Evolutionary conservation across 2,329 filamentous ascomycete species (phyloP), one percentile per base, ranked within the genome.

Genomic region (Cercospora brassicicola): DNA sequence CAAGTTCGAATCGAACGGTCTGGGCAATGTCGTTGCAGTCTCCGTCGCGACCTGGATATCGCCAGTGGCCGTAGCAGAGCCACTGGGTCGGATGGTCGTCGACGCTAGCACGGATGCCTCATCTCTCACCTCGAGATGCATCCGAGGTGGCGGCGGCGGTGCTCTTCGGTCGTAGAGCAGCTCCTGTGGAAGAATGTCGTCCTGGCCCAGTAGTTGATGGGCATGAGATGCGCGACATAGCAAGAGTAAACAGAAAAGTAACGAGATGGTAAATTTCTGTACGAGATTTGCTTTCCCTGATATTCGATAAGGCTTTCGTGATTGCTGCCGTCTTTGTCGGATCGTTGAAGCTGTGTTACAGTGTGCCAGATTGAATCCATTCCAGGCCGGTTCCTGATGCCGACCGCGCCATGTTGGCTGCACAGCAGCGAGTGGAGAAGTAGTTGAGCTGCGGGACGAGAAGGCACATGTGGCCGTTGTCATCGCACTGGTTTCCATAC

Each of bases 1-100:
- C 20, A 85, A 73, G 51, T 79, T 82, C 26, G 82, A 81, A 69
- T 85, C 83, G 73, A 84, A 84, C 18, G 83, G 79, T 26, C 73
- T 71, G 4, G 83, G 83, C 15, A 84, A 64, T n/a, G 57, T 65
- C 11, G 66, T 66, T 31, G 66, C 51, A 13, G 71, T 72, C 31
- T 74, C 60, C 2, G 69, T 66, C 15, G 75, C 74, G 9, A 74
- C 73, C 18, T 66, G 63, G 66, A 66, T 56, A 45, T 61, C 68
- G 59, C 65, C 63, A 31, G 72, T 68, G 8, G 73, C 61, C 36
- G 72, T 68, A 28, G 68, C 65, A 63, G 71, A 69, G 57, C 64
- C 55, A 56, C 56, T 56, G 45, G 64, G 69, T 59, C 65, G 66
- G 45, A 67, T 66, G 11, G 60, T 64, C 26, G 69, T 67, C 18